A percentile compares a stretch with the other conserved stretches of the same genome.
phyloP scores from a whole-genome alignment of 2,329 filamentous ascomycete species.

The Venturia oleaginea region DNA sequence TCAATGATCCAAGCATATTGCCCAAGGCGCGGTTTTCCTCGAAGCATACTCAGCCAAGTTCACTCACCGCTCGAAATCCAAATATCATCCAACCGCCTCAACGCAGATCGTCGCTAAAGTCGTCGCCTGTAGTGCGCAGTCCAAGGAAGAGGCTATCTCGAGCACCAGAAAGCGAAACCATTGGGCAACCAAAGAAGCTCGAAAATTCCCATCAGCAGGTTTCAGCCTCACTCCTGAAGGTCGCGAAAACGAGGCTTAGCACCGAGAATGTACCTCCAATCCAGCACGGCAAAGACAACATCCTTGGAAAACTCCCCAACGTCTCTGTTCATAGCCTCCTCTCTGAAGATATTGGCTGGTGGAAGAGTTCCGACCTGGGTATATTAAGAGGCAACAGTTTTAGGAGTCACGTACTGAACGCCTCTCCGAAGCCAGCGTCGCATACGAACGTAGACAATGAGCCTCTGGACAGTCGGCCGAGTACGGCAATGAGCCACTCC shows the following conservation, averaged over 20 bases:
- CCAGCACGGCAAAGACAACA: neutral
- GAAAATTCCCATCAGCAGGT: neutral
- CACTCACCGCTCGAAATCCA: slow-evolving; percentile 9
- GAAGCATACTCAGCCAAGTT: neutral
- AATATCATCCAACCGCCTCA: slow-evolving; percentile 7
- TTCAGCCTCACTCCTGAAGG: neutral
- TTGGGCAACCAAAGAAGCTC: neutral
- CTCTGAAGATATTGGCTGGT: neutral
- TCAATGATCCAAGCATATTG: neutral
- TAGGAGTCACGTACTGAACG: neutral
- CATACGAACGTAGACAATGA: neutral
- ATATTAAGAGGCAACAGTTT: neutral
- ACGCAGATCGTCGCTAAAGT: slow-evolving; percentile 10
- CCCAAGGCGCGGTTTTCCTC: neutral
- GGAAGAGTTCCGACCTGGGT: neutral
- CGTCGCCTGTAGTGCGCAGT: neutral
- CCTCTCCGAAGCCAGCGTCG: neutral
- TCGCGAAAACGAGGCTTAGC: neutral
- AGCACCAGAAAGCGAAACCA: neutral
- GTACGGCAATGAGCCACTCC: neutral
- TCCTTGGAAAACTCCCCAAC: neutral
- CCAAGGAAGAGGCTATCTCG: neutral
- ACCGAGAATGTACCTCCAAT: neutral
- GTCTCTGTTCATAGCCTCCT: neutral
- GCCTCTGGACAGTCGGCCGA: neutral